Percentiles rank a stretch among this genome's conserved stretches.
These are phyloP conservation scores for Anthracocystis panici-leucophaei DNA, from an alignment of 1,284 basidiomycete genomes.

Conservation along the genomic window DNA sequence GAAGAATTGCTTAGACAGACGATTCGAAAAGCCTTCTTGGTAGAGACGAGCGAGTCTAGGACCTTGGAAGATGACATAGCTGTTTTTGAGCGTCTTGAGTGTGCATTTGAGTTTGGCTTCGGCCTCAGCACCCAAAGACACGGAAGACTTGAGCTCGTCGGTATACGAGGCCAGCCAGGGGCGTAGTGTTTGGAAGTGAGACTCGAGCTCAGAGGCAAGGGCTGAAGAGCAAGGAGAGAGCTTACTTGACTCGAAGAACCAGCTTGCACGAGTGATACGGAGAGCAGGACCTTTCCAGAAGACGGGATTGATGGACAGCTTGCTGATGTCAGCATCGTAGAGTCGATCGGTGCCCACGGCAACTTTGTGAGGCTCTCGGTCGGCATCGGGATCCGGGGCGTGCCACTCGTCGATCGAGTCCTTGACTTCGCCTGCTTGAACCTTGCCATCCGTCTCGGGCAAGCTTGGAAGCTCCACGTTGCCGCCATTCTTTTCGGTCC, in stretches of 20 bases:
- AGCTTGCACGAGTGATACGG: constrained; percentile 72
- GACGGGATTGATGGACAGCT: constrained; percentile 69
- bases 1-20: constrained; percentile 57
- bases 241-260: constrained; percentile 72
- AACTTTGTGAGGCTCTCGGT: constrained; percentile 37
- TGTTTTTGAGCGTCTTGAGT: constrained; percentile 66
- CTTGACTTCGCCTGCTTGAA: constrained; percentile 35
- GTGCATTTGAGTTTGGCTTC: constrained; percentile 74
- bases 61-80: constrained; percentile 73
- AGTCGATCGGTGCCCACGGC: constrained; percentile 54
- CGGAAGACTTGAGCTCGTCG: constrained; percentile 72
- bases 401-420: constrained; percentile 32
- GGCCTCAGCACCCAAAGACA: constrained; percentile 71
- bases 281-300: constrained; percentile 73
- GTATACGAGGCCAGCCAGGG: constrained; percentile 72
- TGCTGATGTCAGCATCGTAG: constrained; percentile 58
- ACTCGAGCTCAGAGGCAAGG: constrained; percentile 73
- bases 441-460: constrained; percentile 41
- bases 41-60: constrained; percentile 71
- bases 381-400: constrained; percentile 41
- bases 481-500: constrained; percentile 39
- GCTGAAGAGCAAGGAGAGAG: constrained; percentile 71
- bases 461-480: constrained; percentile 33
- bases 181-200: constrained; percentile 53
- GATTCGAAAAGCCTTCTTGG: constrained; percentile 49